Evolutionary conservation across 2,329 filamentous ascomycete species (phyloP), one percentile per base, ranked within the genome.

Genomic region (Exophiala alcalophila): DNA sequence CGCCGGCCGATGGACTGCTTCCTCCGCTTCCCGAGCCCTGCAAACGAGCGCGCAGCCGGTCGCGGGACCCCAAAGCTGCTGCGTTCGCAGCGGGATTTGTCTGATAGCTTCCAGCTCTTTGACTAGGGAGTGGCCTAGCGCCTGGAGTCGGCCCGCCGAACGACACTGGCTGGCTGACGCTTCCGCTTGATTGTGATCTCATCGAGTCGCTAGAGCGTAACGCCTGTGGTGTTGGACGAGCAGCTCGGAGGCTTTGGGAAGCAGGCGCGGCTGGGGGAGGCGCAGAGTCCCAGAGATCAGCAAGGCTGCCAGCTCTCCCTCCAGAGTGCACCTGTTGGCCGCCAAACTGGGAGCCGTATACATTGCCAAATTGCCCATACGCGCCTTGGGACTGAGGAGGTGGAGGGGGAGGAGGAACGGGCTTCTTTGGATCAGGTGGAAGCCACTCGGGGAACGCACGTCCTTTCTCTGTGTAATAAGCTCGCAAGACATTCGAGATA

Each of bases 381-480:
- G 70, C 58, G 78, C 67, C 59, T 67, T 58, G 60, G n/a, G n/a
- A n/a, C n/a, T n/a, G n/a, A 70, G 64, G 49, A 67, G 47, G 50
- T 60, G 61, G 62, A 76, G 64, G 52, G 76, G 67, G 65, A 23
- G 57, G 30, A 56, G 51, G 54, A 25, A 75, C 74, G 28, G 80
- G 80, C 3, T 77, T 79, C 66, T 87, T 91, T n/a, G 88, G 90
- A 64, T 95, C 87, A 4, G 86, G 83, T 5, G 90, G 88, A 5
- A 97, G 81, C 91, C 92, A 97, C 56, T 73, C 68, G 1, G 92
- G 92, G 51, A 90, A 85, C 2, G 81, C 74, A 15, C 83, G 81
- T 55, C 84, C 86, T 61, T 94, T 92, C 65, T 97, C 90, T 37
- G 74, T 79, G 73, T 98, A 97, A 75, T 97, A 95, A 57, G 81